Evolutionary conservation across 1,284 basidiomycete species (phyloP), one percentile per base, ranked within the genome.

Genomic region (Cystobasidium slooffiae): DNA sequence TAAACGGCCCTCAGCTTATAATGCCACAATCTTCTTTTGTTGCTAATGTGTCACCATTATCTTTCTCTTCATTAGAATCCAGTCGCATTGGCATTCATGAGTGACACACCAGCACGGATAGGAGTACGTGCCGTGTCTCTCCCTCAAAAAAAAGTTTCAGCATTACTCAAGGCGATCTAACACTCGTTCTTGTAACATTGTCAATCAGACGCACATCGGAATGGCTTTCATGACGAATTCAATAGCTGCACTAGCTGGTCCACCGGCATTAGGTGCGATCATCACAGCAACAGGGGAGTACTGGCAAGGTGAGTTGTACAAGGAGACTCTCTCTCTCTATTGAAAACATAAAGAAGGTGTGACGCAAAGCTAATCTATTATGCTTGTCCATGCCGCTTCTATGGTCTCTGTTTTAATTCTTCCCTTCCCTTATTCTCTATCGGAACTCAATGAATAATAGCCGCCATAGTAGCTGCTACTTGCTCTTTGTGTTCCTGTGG

Each of bases 231-330:
- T 73, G 55, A 52, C 49, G 6, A 56, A 65, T 18, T 31, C 62
- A 5, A 39, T 73, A 24, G 70, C 70, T 51, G 70, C 62, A 41
- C 24, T 73, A 10, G 70, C 62, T 16, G 70, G 62, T 47, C 70
- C 70, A 37, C 70, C 70, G 8, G 70, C 70, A 12, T 49, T 73
- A 51, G 70, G 70, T n/a, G 70, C 70, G 20, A 63, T 73, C 22
- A 73, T 73, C n/a, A 73, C 70, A 12, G 70, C 70, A 16, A 66
- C 70, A 39, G 70, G 70, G 10, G 18, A 56, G 14, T 73, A 73
- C 31, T 73, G 70, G 70, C 51, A 65, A 59, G 53, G 70, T 73
- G 37, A 47, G 70, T 52, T n/a, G 44, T 1, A 55, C 14, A 55
- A 55, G 18, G 16, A 7, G 14, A 16, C 5, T 53, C 12, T 31